Evolutionary conservation across 2,329 filamentous ascomycete genomes (phyloP), one percentile per base, ranked within the genome.

Genomic region (Nannizziopsis barbatae): DNA sequence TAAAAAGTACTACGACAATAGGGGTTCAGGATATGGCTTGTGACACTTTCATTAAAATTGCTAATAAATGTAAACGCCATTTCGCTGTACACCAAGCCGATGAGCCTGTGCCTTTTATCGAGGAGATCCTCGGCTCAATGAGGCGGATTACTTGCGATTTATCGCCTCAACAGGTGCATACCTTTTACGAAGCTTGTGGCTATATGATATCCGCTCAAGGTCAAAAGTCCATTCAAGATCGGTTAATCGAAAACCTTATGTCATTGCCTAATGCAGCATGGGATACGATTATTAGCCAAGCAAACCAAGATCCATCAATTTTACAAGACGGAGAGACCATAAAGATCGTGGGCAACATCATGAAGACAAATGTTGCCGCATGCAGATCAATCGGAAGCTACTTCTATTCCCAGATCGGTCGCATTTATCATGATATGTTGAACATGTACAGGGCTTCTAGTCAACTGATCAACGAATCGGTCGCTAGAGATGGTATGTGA

Each of bases 291-390:
- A 98, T 98, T 62, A 79, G 80, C 57, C 79, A 84, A 62, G 92
- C 92, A 18, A 92, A 86, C 47, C 76, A 83, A 52, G 83, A 95
- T 62, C 87, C 92, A 0, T 76, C 81, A 17, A 88, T 92, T 56
- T 75, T 98, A 10, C 87, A 96, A 65, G 88, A 96, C 61, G 75
- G 82, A 9, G 89, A 98, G 58, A 94, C 89, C 0, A 96, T 98
- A 72, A 98, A 98, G 73, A 83, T 98, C 57, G 89, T 98, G 54
- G 92, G 92, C 56, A 98, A 98, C 69, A 95, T 98, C 64, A 98
- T 98, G 92, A 98, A 98, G 77, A 98, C 92, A 0, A 98, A 98
- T 60, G 92, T 98, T 3, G 90, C 93, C n/a, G 92, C 92, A 32
- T 98, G 92, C 67, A 86, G 86, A 32, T 96, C 92, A 0, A 92